A percentile compares a stretch with the other conserved stretches of the same genome.
These are phyloP conservation scores for Litsea cubeba DNA, from an alignment of 164 flowering plant species.

Conservation along the genomic window DNA sequence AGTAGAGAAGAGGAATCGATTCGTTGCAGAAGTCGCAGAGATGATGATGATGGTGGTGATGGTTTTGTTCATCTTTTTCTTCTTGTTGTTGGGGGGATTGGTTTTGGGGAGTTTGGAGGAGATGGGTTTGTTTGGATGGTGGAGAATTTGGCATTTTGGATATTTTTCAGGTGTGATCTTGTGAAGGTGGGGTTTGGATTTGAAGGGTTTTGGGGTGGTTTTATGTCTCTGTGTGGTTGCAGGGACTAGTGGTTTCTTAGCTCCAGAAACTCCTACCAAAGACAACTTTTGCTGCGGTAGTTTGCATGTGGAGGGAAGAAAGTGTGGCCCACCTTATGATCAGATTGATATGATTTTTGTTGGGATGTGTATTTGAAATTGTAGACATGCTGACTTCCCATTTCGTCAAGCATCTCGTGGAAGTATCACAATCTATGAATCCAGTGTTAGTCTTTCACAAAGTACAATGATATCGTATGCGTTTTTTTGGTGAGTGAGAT, in stretches of 20 bases:
- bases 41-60: neutral
- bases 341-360: too few relatives aligned
- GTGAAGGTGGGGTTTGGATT: neutral
- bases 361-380: neutral
- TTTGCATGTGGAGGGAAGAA: too few relatives aligned
- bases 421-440: too few relatives aligned
- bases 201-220: neutral
- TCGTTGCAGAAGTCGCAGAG: slow-evolving; percentile 72
- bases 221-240: neutral
- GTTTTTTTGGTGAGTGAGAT: too few relatives aligned
- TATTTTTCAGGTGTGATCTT: neutral
- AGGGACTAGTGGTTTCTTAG: neutral
- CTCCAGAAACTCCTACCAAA: neutral
- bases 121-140: neutral
- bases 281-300: too few relatives aligned
- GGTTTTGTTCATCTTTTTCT: neutral
- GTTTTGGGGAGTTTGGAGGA: too few relatives aligned
- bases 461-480: too few relatives aligned
- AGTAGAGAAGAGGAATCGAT: slow-evolving; percentile 54
- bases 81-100: neutral
- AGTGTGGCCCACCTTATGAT: neutral
- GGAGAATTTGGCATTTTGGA: neutral
- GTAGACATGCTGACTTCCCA: neutral
- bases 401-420: neutral
- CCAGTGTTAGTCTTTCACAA: neutral